phyloP scores from a whole-genome alignment of 2,329 filamentous ascomycete species.

The Bipolaris oryzae region DNA sequence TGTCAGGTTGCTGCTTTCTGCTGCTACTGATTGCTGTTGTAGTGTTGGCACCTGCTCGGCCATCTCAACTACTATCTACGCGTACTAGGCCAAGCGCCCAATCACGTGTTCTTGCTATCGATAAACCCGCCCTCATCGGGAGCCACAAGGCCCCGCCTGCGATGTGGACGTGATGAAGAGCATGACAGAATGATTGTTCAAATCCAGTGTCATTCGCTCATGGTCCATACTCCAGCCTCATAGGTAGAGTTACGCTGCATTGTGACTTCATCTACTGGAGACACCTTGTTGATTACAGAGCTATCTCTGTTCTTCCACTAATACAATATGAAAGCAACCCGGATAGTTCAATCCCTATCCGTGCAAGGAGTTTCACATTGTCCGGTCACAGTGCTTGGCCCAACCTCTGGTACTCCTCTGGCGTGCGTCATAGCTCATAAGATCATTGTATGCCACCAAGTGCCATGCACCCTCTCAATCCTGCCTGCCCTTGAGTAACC shows the following conservation, averaged over 20 bases:
- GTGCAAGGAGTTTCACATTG: slow-evolving; percentile 4
- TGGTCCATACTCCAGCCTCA: background rate
- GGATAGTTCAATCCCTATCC: background rate
- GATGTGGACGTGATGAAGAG: background rate
- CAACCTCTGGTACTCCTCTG: slow-evolving; percentile 5
- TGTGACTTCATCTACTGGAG: slow-evolving; percentile 9
- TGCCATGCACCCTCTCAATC: slow-evolving; percentile 58
- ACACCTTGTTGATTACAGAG: slow-evolving; percentile 16
- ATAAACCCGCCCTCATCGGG: background rate
- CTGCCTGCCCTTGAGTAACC: slow-evolving; percentile 96
- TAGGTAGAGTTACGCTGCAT: background rate
- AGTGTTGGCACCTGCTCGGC: no score
- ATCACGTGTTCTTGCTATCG: slow-evolving; percentile 20
- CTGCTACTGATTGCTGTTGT: no score
- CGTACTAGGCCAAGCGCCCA: slow-evolving; percentile 23
- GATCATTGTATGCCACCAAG: slow-evolving; percentile 14
- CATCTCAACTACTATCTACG: background rate
- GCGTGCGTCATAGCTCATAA: slow-evolving; percentile 22
- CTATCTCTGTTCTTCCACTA: background rate
- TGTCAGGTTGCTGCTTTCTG: no score
- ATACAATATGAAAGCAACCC: background rate
- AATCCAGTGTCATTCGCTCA: no score
- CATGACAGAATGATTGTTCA: background rate
- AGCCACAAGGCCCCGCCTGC: background rate
- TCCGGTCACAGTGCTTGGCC: slow-evolving; percentile 17